Conservation (phyloP, 2,329 filamentous ascomycete species). For the Zopfia rhizophila region DNA sequence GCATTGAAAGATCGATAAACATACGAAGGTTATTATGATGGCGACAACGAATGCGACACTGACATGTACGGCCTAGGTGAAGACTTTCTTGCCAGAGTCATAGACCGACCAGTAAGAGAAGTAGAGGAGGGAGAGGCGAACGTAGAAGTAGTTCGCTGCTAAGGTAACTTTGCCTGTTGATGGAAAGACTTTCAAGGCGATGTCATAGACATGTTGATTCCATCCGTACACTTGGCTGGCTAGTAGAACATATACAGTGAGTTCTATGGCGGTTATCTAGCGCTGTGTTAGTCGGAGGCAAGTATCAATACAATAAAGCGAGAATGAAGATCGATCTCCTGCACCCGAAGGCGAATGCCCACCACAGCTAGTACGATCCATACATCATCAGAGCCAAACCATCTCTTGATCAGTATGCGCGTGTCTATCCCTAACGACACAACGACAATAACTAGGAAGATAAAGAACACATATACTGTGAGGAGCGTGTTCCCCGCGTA, state of each 20-base stretch:
- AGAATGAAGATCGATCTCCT: neutral
- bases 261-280: conserved; percentile 50
- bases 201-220: conserved; percentile 57
- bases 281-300: conserved; percentile 12
- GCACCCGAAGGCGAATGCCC: conserved; percentile 10
- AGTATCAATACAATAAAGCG: too few relatives aligned
- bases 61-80: conserved; percentile 52
- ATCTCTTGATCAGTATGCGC: conserved; percentile 52
- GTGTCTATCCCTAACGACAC: conserved; percentile 54
- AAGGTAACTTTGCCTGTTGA: conserved; percentile 52
- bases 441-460: conserved; percentile 47
- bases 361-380: conserved; percentile 55
- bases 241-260: conserved; percentile 53
- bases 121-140: conserved; percentile 57
- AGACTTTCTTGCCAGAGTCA: conserved; percentile 53
- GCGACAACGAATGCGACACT: conserved; percentile 50
- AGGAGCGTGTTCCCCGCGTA: conserved; percentile 53
- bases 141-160: conserved; percentile 54
- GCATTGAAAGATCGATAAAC: conserved; percentile 53
- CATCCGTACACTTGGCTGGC: conserved; percentile 55
- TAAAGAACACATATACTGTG: conserved; percentile 52
- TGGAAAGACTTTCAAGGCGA: conserved; percentile 39
- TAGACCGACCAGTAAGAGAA: conserved; percentile 59
- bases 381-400: conserved; percentile 56
- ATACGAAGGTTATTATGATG: conserved; percentile 52